A percentile compares a stretch with the other conserved stretches of the same genome.
These are phyloP conservation scores for Ceratobasidium sp. DNA, from an alignment of 1,284 basidiomycete species.

Conservation along the genomic window DNA sequence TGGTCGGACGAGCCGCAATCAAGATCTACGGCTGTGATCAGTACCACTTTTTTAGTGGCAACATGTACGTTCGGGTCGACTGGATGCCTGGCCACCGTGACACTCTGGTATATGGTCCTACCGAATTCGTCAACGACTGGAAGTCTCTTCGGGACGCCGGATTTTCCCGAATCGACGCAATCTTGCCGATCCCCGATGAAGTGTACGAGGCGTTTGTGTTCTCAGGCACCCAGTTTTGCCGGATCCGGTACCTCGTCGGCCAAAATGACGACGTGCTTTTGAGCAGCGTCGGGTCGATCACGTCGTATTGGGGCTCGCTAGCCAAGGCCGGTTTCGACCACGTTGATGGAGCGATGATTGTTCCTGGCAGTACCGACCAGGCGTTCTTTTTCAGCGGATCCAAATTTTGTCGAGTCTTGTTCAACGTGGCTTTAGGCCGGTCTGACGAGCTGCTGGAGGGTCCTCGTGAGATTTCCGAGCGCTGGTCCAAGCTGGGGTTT, in stretches of 20 bases:
- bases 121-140: constrained; percentile 23
- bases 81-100: constrained; percentile 19
- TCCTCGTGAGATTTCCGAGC: constrained; percentile 2
- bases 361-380: constrained; percentile 22
- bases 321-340: constrained; percentile 9
- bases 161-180: constrained; percentile 23
- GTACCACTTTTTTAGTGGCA: constrained; percentile 24
- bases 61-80: constrained; percentile 21
- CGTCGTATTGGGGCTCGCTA: neutral
- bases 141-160: constrained; percentile 22
- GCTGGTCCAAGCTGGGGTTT: constrained; percentile 11
- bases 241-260: constrained; percentile 8
- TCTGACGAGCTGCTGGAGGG: constrained; percentile 34
- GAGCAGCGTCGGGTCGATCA: neutral
- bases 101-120: constrained; percentile 15
- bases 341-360: constrained; percentile 20
- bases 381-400: constrained; percentile 29
- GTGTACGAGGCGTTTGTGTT: constrained; percentile 23
- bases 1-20: constrained; percentile 10
- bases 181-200: constrained; percentile 22
- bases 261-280: constrained; percentile 12
- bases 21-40: constrained; percentile 2
- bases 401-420: constrained; percentile 7
- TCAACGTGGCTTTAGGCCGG: neutral
- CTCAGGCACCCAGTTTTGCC: constrained; percentile 12